Conservation (phyloP, 352 stramenopile genomes). For the Stramenopiles sp. region DNA sequence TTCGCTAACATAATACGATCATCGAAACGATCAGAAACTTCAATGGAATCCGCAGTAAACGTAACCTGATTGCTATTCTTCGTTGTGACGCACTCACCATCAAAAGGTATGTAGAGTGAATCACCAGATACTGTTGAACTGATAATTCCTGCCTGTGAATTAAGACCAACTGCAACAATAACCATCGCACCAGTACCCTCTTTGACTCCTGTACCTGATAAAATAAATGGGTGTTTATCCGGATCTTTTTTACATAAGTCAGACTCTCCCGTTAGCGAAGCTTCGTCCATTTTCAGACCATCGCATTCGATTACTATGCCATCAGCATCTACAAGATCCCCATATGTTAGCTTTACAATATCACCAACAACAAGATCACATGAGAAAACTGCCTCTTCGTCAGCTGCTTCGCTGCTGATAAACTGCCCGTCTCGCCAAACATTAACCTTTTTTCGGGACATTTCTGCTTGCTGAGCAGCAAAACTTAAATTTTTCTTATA, state of each 20-base stretch:
- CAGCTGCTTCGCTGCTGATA: constrained; percentile 8
- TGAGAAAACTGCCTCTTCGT: constrained; percentile 13
- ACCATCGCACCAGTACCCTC: constrained; percentile 51
- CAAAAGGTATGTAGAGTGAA: no score
- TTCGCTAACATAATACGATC: no score
- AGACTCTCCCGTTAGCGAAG: constrained; percentile 44
- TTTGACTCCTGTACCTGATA: constrained; percentile 53
- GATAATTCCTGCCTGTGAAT: constrained; percentile 56
- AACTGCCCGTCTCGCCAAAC: constrained; percentile 24
- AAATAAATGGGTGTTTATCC: constrained; percentile 22
- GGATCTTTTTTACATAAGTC: constrained; percentile 30
- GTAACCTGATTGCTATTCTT: no score
- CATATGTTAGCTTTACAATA: constrained; percentile 26
- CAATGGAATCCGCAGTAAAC: no score
- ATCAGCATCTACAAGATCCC: constrained; percentile 52
- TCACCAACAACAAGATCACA: constrained; percentile 43
- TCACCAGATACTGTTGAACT: no score
- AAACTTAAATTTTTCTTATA: constrained; percentile 59
- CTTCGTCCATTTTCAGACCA: constrained; percentile 47
- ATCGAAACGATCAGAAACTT: no score
- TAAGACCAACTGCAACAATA: constrained; percentile 43
- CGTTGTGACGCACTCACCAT: no score
- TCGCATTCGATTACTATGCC: constrained; percentile 36
- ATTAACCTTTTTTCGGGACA: constrained; percentile 33
- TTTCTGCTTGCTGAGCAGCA: constrained; percentile 29